phyloP scores from a whole-genome alignment of 2,329 filamentous ascomycete genomes.

The Penicillium sp. region DNA sequence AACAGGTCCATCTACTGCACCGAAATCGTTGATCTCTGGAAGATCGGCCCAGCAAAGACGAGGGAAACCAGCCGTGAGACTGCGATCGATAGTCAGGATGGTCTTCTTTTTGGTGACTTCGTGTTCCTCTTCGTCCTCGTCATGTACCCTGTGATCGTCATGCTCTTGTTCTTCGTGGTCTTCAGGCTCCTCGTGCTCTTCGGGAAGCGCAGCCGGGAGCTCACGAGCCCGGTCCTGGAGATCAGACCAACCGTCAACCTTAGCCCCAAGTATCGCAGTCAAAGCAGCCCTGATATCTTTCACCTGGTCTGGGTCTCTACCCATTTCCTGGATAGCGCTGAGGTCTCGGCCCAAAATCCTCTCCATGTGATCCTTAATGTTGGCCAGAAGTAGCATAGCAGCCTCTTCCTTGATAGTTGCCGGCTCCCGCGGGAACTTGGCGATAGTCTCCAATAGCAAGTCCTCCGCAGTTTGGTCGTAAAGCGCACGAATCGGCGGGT shows the following conservation, averaged over 20 bases:
- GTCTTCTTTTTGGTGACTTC: constrained; percentile 41
- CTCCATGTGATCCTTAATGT: constrained; percentile 52
- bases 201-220: constrained; percentile 36
- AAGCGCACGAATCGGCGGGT: constrained; percentile 42
- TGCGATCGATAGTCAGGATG: constrained; percentile 45
- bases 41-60: constrained; percentile 46
- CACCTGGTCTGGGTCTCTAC: constrained; percentile 46
- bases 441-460: constrained; percentile 45
- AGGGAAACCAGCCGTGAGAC: constrained; percentile 40
- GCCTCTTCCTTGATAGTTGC: constrained; percentile 49
- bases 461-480: constrained; percentile 48
- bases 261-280: constrained; percentile 45
- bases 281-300: constrained; percentile 47
- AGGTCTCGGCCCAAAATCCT: constrained; percentile 46
- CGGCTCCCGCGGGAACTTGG: constrained; percentile 45
- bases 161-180: constrained; percentile 19
- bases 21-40: constrained; percentile 46
- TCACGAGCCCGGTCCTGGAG: constrained; percentile 42
- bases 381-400: constrained; percentile 48
- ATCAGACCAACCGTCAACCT: constrained; percentile 47
- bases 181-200: constrained; percentile 19
- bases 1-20: constrained; percentile 40
- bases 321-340: constrained; percentile 48
- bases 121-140: constrained; percentile 20
- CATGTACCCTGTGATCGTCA: constrained; percentile 37